These are phyloP conservation scores for Teunomyces atbi DNA, from an alignment of 805 yeast species.

Conservation along the genomic window DNA sequence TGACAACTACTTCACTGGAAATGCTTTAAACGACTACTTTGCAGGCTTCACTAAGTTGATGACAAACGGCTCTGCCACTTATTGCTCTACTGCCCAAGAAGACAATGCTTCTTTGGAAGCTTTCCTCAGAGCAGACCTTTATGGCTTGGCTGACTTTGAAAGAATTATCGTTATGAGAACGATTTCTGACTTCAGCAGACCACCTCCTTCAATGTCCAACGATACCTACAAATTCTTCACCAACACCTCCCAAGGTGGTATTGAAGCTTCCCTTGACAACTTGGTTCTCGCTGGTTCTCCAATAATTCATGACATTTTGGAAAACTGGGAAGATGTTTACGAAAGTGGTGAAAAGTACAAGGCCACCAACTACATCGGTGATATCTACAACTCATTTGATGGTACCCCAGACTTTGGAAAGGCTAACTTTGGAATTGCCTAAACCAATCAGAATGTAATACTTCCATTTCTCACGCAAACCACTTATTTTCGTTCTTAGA, in stretches of 20 bases:
- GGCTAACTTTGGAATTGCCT: slow-evolving; percentile 22
- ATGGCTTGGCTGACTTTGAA: slow-evolving; percentile 55
- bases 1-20: slow-evolving; percentile 60
- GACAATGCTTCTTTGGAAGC: slow-evolving; percentile 66
- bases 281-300: slow-evolving; percentile 54
- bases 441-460: neutral
- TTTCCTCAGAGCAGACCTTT: slow-evolving; percentile 50
- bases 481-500: neutral
- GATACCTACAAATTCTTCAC: slow-evolving; percentile 52
- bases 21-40: slow-evolving; percentile 49
- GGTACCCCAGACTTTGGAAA: slow-evolving; percentile 42
- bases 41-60: slow-evolving; percentile 45
- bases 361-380: slow-evolving; percentile 60
- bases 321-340: slow-evolving; percentile 46
- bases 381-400: slow-evolving; percentile 55
- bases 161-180: slow-evolving; percentile 62
- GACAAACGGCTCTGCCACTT: slow-evolving; percentile 58
- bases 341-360: slow-evolving; percentile 30
- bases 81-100: slow-evolving; percentile 65
- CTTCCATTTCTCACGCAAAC: neutral
- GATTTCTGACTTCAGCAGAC: slow-evolving; percentile 56
- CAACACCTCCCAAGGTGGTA: slow-evolving; percentile 51
- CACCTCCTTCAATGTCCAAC: slow-evolving; percentile 45
- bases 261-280: slow-evolving; percentile 47
- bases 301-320: slow-evolving; percentile 50